These are phyloP conservation scores for Paxillus ammoniavirescens DNA, from an alignment of 768 basidiomycete genomes.

Conservation along the genomic window DNA sequence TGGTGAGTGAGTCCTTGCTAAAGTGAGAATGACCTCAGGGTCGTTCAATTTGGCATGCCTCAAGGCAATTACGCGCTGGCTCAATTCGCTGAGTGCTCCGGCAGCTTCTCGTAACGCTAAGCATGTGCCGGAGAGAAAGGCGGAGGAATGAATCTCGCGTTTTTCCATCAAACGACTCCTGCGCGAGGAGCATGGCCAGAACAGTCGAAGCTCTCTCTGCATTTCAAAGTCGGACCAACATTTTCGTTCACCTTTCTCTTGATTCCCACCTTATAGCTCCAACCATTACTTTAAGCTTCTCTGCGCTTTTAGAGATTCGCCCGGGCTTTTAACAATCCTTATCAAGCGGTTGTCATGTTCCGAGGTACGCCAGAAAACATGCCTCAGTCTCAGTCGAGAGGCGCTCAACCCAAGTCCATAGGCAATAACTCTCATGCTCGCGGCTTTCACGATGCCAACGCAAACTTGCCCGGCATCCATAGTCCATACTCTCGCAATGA, in stretches of 20 bases:
- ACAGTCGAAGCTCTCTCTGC: conserved; percentile 31
- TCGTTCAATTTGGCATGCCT: conserved; percentile 28
- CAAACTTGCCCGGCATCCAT: conserved; percentile 21
- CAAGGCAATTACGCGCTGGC: conserved; percentile 37
- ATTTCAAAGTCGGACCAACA: conserved; percentile 34
- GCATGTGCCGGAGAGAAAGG: conserved; percentile 30
- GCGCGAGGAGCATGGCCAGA: conserved; percentile 35
- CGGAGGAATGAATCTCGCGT: conserved; percentile 37
- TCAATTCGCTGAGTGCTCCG: conserved; percentile 36
- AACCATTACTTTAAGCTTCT: conserved; percentile 13
- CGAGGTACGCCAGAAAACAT: conserved; percentile 31
- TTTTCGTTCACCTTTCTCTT: conserved; percentile 24
- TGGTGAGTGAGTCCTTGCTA: conserved; percentile 22
- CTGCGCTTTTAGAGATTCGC: conserved; percentile 20
- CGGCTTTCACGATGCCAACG: conserved; percentile 25
- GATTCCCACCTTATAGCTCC: conserved; percentile 30
- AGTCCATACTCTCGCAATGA: conserved; percentile 31
- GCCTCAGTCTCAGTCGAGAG: conserved; percentile 24
- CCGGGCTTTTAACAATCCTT: conserved; percentile 18
- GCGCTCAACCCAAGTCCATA: conserved; percentile 23
- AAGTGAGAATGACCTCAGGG: conserved; percentile 25
- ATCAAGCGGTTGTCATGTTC: conserved; percentile 28
- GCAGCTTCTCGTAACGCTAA: conserved; percentile 32
- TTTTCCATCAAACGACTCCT: conserved; percentile 24
- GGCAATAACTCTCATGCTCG: conserved; percentile 23